phyloP scores from a whole-genome alignment of 2,329 filamentous ascomycete genomes.

The Calonectria hongkongensis region DNA sequence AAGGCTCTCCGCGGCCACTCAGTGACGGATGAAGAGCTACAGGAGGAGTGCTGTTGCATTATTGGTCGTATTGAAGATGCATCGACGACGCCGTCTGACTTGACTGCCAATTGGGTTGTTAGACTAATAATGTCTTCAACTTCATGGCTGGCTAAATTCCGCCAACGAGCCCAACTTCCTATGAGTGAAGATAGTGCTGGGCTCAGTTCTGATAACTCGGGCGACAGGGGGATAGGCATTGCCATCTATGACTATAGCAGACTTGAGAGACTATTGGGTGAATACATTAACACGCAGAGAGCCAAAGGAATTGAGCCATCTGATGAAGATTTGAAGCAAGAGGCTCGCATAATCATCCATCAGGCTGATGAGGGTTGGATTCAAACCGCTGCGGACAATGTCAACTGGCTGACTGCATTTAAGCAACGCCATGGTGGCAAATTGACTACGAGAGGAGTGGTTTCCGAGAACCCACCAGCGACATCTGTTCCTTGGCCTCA shows the following conservation, averaged over 20 bases:
- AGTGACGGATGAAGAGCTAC: slow-evolving; percentile 75
- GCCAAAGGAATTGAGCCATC: slow-evolving; percentile 68
- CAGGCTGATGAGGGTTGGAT: slow-evolving; percentile 78
- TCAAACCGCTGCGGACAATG: slow-evolving; percentile 76
- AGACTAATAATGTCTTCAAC: slow-evolving; percentile 70
- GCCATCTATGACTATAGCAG: slow-evolving; percentile 75
- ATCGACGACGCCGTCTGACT: slow-evolving; percentile 68
- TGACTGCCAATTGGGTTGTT: slow-evolving; percentile 73
- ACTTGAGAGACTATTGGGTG: slow-evolving; percentile 73
- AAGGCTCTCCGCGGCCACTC: slow-evolving; percentile 74
- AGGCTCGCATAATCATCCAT: slow-evolving; percentile 77
- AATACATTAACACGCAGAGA: slow-evolving; percentile 69
- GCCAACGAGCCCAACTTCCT: slow-evolving; percentile 74
- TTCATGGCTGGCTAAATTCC: slow-evolving; percentile 73
- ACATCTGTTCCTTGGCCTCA: neutral
- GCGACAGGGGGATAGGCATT: slow-evolving; percentile 73
- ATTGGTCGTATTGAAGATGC: slow-evolving; percentile 73
- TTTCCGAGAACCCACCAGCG: slow-evolving; percentile 50
- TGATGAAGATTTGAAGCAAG: slow-evolving; percentile 72
- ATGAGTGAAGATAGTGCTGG: slow-evolving; percentile 74
- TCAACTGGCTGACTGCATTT: slow-evolving; percentile 72
- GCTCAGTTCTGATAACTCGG: slow-evolving; percentile 68
- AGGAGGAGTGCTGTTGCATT: slow-evolving; percentile 75
- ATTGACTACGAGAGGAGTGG: slow-evolving; percentile 33
- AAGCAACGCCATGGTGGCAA: slow-evolving; percentile 64